These are phyloP conservation scores for Nemania serpens DNA, from an alignment of 2,329 filamentous ascomycete genomes.

Conservation along the genomic window DNA sequence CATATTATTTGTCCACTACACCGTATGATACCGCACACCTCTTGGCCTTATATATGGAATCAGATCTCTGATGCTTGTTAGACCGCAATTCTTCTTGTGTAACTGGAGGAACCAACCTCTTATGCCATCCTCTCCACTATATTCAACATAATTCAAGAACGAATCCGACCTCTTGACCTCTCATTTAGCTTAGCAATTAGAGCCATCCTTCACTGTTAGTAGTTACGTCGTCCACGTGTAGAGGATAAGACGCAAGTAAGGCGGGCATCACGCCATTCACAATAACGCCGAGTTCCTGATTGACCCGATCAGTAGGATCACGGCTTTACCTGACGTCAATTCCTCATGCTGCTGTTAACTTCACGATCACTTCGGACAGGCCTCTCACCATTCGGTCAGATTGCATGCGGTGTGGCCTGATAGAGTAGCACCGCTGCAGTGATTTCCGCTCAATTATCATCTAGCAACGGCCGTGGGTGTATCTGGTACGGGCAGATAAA, in stretches of 20 bases:
- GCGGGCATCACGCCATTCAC: conserved; percentile 5
- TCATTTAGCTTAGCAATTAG: neutral
- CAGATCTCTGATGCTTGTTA: no score
- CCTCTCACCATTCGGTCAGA: neutral
- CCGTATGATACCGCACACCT: no score
- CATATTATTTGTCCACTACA: neutral
- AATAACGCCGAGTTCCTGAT: neutral
- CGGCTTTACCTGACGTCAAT: neutral
- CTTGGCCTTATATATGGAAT: no score
- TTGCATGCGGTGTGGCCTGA: neutral
- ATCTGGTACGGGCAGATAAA: no score
- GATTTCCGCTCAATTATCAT: no score
- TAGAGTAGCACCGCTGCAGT: no score
- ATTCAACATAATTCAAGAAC: neutral
- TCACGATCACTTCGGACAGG: neutral
- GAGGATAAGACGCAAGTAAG: conserved; percentile 1
- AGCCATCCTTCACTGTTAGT: neutral
- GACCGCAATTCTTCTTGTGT: no score
- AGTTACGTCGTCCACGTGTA: conserved; percentile 9
- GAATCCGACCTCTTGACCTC: neutral
- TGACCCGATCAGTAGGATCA: neutral
- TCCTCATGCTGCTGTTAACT: neutral
- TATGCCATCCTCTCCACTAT: no score
- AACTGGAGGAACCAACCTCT: no score
- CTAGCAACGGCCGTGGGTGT: no score